phyloP scores from a whole-genome alignment of 176 grass and related monocot genomes.

The Elymus sibiricus region DNA sequence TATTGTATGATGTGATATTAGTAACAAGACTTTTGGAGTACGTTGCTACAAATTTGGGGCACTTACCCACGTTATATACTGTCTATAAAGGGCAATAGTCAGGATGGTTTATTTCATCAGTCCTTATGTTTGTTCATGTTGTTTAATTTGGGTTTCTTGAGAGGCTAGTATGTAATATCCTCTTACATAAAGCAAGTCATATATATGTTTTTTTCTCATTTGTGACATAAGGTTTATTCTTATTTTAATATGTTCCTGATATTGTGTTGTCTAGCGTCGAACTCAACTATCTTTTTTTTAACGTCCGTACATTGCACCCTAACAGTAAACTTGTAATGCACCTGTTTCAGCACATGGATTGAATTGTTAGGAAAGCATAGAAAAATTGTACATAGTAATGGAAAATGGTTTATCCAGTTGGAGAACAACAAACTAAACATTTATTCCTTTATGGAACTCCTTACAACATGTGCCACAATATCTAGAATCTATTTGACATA shows the following conservation, averaged over 20 bases:
- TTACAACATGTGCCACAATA: not conserved
- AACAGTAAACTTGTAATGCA: no score
- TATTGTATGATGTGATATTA: no score
- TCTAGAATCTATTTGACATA: not conserved
- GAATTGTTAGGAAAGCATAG: not conserved
- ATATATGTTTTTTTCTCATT: not conserved
- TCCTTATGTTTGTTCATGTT: not conserved
- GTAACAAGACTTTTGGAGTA: no score
- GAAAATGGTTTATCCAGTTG: not conserved
- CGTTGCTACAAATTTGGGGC: no score
- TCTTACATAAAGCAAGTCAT: not conserved
- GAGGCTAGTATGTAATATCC: not conserved
- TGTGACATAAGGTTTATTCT: not conserved
- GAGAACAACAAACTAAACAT: not conserved
- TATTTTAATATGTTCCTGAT: not conserved
- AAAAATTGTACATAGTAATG: not conserved
- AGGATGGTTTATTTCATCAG: not conserved
- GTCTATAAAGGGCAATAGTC: not conserved
- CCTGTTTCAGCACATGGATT: not conserved
- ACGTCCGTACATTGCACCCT: no score
- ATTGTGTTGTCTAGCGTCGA: not conserved
- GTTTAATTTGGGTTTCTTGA: not conserved
- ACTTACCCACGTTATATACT: not conserved
- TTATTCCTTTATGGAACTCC: not conserved
- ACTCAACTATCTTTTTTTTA: not conserved